Evolutionary conservation across 495 filamentous ascomycete species (phyloP).

Genomic region (Hypomontagnella monticulosa): DNA sequence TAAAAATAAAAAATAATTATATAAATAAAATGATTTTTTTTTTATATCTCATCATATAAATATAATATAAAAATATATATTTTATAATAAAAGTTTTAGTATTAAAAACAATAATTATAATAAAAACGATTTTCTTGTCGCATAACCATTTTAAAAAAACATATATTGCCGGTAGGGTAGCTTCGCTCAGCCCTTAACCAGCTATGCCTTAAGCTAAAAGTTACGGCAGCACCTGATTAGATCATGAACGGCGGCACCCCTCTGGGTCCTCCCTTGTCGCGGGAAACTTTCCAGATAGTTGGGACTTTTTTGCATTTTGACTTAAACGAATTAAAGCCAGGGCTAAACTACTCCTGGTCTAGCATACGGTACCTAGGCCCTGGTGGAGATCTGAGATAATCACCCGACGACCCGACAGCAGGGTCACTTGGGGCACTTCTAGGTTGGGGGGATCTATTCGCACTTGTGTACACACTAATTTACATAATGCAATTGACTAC

Average conservation of each 20-base stretch:
- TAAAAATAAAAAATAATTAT: no score
- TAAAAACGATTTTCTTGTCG: no score
- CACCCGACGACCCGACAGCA: conserved; percentile 35
- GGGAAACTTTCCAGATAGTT: conserved; percentile 38
- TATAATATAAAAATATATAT: no score
- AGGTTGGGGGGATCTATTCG: no score
- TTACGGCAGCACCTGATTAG: conserved; percentile 35
- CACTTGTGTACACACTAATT: conserved; percentile 11
- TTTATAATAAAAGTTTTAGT: no score
- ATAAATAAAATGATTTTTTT: no score
- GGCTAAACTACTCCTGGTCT: conserved; percentile 2
- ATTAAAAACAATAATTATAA: no score
- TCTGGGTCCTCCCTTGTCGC: conserved; percentile 10
- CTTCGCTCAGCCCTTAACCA: conserved; percentile 26
- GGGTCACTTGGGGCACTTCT: conserved; percentile 8
- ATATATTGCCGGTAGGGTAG: no score
- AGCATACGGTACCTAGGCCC: conserved; percentile 21
- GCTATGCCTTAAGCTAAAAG: conserved; percentile 3
- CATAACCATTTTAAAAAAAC: no score
- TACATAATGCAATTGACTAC: no score
- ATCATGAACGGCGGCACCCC: conserved; percentile 23
- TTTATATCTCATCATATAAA: no score
- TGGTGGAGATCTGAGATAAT: conserved; percentile 34
- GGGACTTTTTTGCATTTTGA: conserved; percentile 21
- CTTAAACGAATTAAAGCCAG: neutral